Base-by-base conservation (phyloP, 163 green algal genomes). In the Scenedesmus sp. region DNA sequence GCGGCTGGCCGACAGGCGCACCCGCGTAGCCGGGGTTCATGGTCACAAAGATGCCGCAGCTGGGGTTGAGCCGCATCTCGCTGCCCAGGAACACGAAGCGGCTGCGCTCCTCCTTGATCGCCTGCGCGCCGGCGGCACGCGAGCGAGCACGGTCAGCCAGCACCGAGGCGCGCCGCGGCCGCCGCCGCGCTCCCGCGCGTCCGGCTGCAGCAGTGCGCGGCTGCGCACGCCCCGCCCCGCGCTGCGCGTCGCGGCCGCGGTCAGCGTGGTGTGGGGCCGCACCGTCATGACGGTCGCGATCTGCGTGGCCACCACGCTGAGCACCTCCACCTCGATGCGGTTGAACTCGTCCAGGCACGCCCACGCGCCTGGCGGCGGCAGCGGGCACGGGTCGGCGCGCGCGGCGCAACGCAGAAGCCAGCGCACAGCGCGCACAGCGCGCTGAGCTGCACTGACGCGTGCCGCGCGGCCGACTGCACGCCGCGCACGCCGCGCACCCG, bases 261-360 rank as follows among this genome's bases (percentile, higher is more conserved):
- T n/a, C n/a, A n/a, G n/a, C n/a, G n/a, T n/a, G n/a, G n/a, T n/a
- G 20, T 31, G 5, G 34, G 33, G 11, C 20, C 57, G 70, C 51
- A 64, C 89, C 70, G 88, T 81, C 91, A 97, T 95, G 56, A 97
- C 84, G 1, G 85, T 87, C 0, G 88, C 83, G 44, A 97, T 95
- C 83, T 97, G 93, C 7, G 91, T 94, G 28, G 93, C 92, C 48
- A 97, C 92, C 42, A 97, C 93, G 17, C 85, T 93, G 50, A 97
- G 87, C 78, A 95, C 92, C 82, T 97, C 93, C 57, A 96, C 90
- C 81, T 95, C 87, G 77, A 97, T 96, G 53, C 93, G 89, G 89
- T 97, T 97, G 90, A 97, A 96, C 83, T 97, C 93, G 64, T 97
- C 93, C 48, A 97, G 76, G 78, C 93, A 97, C 0, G 92, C 87